phyloP scores from a whole-genome alignment of 148 eudicot genomes.

The Chenopodium formosanum region DNA sequence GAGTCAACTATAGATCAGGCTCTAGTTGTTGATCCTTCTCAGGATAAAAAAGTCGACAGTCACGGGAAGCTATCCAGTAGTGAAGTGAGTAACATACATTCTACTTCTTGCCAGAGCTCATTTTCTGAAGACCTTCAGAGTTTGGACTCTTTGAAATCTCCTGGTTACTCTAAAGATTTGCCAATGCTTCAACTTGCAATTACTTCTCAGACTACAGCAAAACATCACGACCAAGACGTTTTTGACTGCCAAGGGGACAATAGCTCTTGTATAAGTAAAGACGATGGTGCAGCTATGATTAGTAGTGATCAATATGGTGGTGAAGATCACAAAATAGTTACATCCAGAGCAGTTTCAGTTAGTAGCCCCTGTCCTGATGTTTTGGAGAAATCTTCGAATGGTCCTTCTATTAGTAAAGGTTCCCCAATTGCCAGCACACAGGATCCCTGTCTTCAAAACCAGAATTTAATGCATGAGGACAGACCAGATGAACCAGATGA shows the following conservation, averaged over 20 bases:
- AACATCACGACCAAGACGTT: constrained; percentile 1
- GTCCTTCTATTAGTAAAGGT: constrained; percentile 16
- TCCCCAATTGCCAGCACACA: constrained; percentile 14
- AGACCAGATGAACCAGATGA: constrained; percentile 33
- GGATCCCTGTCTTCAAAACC: constrained; percentile 28
- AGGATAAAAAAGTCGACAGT: neutral
- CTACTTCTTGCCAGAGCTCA: constrained; percentile 23
- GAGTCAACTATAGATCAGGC: constrained; percentile 12
- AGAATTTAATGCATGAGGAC: constrained; percentile 12
- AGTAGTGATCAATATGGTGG: constrained; percentile 13
- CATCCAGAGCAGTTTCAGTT: constrained; percentile 29
- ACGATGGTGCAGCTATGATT: constrained; percentile 17
- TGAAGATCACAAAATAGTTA: constrained; percentile 28
- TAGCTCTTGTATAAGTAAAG: constrained; percentile 27
- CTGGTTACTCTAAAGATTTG: constrained; percentile 16
- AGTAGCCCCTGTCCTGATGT: constrained; percentile 25
- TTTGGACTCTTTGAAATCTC: constrained; percentile 1
- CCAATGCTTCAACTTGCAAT: constrained; percentile 16
- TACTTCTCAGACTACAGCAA: constrained; percentile 9
- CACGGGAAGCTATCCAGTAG: constrained; percentile 9
- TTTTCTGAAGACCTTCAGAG: constrained; percentile 15
- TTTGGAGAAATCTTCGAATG: constrained; percentile 23
- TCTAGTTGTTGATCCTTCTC: constrained; percentile 3
- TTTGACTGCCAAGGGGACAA: constrained; percentile 30
- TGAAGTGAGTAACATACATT: constrained; percentile 14